phyloP scores from a whole-genome alignment of 768 basidiomycete species.

The Hericium coralloides region DNA sequence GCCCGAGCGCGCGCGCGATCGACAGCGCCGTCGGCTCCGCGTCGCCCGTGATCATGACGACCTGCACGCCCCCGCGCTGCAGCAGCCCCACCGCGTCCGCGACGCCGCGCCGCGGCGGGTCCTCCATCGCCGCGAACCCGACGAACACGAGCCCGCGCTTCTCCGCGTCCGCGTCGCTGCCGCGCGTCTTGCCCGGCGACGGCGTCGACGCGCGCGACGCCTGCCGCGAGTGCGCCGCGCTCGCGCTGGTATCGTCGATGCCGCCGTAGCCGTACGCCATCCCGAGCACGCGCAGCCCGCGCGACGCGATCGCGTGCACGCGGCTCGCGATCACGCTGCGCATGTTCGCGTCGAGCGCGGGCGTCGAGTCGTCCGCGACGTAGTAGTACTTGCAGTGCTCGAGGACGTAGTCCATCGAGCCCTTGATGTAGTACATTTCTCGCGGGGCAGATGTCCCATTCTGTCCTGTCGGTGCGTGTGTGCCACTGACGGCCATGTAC shows the following conservation, averaged over 20 bases:
- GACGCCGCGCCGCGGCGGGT: slow-evolving; percentile 92
- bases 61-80: slow-evolving; percentile 81
- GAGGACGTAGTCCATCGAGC: slow-evolving; percentile 83
- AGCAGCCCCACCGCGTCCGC: slow-evolving; percentile 77
- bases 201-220: slow-evolving; percentile 20
- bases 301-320: slow-evolving; percentile 61
- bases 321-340: slow-evolving; percentile 59
- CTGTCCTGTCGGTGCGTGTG: slow-evolving; percentile 30
- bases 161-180: slow-evolving; percentile 29
- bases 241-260: slow-evolving; percentile 27
- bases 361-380: slow-evolving; percentile 84
- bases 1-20: slow-evolving; percentile 79
- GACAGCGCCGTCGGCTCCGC: slow-evolving; percentile 85
- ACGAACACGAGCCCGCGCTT: slow-evolving; percentile 66
- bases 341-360: slow-evolving; percentile 61
- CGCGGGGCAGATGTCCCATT: slow-evolving; percentile 28
- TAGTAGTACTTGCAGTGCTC: slow-evolving; percentile 85
- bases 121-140: slow-evolving; percentile 92
- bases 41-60: slow-evolving; percentile 99
- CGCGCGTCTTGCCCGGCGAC: slow-evolving; percentile 14
- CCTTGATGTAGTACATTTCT: slow-evolving; percentile 88
- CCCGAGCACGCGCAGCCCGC: slow-evolving; percentile 81
- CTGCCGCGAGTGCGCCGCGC: slow-evolving; percentile 14
- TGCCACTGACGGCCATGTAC: slow-evolving; percentile 85
- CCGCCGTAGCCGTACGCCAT: slow-evolving; percentile 84